phyloP scores from a whole-genome alignment of 805 yeast species.

The Helenozyma baotianmanensis region DNA sequence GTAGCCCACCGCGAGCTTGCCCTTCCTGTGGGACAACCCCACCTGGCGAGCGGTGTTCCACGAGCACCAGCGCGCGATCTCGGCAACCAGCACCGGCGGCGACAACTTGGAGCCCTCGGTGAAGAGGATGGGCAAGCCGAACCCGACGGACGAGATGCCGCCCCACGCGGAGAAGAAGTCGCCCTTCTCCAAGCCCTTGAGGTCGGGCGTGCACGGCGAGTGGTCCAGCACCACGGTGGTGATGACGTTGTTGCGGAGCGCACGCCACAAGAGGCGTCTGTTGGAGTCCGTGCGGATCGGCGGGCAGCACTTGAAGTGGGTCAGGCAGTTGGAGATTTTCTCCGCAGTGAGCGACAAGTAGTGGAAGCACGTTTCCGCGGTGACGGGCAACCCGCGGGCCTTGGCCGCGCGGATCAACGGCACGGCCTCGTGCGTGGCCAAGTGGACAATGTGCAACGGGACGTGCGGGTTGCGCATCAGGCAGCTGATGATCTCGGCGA shows the following conservation, averaged over 20 bases:
- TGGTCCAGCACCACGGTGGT: constrained; percentile 92
- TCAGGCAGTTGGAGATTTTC: constrained; percentile 67
- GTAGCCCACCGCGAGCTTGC: constrained; percentile 63
- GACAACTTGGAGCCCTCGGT: constrained; percentile 61
- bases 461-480: constrained; percentile 54
- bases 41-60: constrained; percentile 81
- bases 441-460: constrained; percentile 83
- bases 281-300: constrained; percentile 81
- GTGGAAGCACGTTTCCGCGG: constrained; percentile 95
- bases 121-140: constrained; percentile 78
- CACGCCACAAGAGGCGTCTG: constrained; percentile 72
- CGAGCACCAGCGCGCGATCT: constrained; percentile 77
- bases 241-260: constrained; percentile 58
- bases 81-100: constrained; percentile 49
- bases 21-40: constrained; percentile 71
- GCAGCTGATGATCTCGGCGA: constrained; percentile 62
- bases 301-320: constrained; percentile 92
- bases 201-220: constrained; percentile 91
- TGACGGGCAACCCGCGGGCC: constrained; percentile 50
- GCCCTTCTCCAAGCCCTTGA: constrained; percentile 76
- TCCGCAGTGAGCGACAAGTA: constrained; percentile 78
- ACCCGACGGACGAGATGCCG: constrained; percentile 89
- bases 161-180: constrained; percentile 96
- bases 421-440: constrained; percentile 80
- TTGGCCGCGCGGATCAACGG: constrained; percentile 70